Base-by-base conservation (phyloP, 2,329 filamentous ascomycete genomes). In the Colletotrichum ledebouriae region DNA sequence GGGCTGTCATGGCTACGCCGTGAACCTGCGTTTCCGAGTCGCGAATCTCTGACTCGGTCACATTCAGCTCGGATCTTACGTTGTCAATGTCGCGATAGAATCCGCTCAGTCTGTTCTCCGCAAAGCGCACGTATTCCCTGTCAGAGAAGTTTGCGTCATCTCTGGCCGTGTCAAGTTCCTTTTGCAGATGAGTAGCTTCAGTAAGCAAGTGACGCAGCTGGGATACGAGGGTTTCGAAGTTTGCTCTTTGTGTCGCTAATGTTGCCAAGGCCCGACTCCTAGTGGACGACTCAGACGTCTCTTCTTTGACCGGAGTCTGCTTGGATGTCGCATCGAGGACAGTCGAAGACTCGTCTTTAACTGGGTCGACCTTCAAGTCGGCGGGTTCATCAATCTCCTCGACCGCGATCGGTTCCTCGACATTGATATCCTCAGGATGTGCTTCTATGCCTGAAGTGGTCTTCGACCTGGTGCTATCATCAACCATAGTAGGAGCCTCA, bases 401-500 rank as follows among this genome's bases (percentile, higher is more conserved):
- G 5, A 25, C 17, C 25, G 55, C 53, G 11, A 71, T 47, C 1
- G 71, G 82, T 39, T 81, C 80, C 67, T 83, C 81, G 25, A 87
- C 80, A 52, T 86, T 78, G 57, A 87, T 85, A 63, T 87, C 84
- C 2, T 86, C 85, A 0, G 83, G 83, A 4, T 63, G 59, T 15
- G 58, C 52, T 34, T 69, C 67, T 22, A 39, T 25, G 13, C 34
- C 63, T 15, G 20, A 12, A 10, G 20, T 61, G 12, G 52, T 2
- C 20, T 67, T 68, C 13, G 53, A n/a, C 6, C 37, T 63, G 3
- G 25, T 15, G 25, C 3, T 59, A 13, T 41, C 25, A 4, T 59
- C 56, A n/a, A 13, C 22, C 15, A 15, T 13, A n/a, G 22, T n/a
- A 25, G 37, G 7, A 47, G 49, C 49, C 15, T 52, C 47, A 47